phyloP scores from a whole-genome alignment of 2,329 filamentous ascomycete species.

The Corynespora cassiicola region DNA sequence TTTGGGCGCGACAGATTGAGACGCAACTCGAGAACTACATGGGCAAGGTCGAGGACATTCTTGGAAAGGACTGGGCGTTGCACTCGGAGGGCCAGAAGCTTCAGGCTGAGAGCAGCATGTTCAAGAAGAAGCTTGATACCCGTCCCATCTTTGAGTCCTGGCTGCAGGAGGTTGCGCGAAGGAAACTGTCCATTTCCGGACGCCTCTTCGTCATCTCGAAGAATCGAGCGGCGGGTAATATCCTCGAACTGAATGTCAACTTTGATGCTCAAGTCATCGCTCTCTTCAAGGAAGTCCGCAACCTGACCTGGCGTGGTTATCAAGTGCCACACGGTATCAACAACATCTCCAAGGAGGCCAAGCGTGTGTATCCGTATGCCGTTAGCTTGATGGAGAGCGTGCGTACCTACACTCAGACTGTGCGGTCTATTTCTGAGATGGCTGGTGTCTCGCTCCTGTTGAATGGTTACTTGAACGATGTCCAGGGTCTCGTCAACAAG shows the following conservation, averaged over 20 bases:
- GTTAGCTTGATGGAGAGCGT: conserved; percentile 99
- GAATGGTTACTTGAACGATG: conserved; percentile 90
- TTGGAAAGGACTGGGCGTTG: conserved; percentile 92
- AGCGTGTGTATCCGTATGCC: conserved; percentile 95
- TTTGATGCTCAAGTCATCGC: conserved; percentile 98
- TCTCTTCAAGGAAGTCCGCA: conserved; percentile 97
- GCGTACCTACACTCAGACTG: conserved; percentile 88
- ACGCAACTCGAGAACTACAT: conserved; percentile 95
- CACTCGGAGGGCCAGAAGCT: conserved; percentile 96
- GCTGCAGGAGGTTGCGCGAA: conserved; percentile 86
- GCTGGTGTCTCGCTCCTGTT: conserved; percentile 85
- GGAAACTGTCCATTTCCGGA: conserved; percentile 90
- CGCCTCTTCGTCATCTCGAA: conserved; percentile 89
- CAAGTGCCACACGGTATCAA: conserved; percentile 92
- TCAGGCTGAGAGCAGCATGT: conserved; percentile 87
- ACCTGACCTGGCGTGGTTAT: conserved; percentile 93
- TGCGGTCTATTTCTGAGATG: conserved; percentile 83
- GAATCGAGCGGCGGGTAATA: conserved; percentile 88
- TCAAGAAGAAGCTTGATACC: conserved; percentile 95
- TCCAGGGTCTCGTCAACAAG: conserved; percentile 81
- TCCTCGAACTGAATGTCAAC: conserved; percentile 88
- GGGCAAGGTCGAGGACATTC: conserved; percentile 98
- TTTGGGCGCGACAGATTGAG: conserved; percentile 97
- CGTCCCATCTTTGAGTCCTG: conserved; percentile 94
- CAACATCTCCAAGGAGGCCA: conserved; percentile 98